Conservation (phyloP, 2,329 filamentous ascomycete species). For the Hypoxylon sp. region DNA sequence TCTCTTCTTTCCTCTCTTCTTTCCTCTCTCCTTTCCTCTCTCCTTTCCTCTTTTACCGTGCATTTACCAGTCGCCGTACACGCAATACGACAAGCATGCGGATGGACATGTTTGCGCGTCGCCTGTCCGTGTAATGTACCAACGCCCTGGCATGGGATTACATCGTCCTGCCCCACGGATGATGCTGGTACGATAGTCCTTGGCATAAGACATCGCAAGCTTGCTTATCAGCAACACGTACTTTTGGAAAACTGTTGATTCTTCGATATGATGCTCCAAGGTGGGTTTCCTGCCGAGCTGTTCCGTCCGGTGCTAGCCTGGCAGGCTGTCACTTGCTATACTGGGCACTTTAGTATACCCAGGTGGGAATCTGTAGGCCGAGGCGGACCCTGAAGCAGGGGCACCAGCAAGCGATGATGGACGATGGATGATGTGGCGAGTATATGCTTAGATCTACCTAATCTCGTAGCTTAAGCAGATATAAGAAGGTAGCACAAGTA, state of each 20-base stretch:
- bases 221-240: slow-evolving; percentile 28
- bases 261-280: slow-evolving; percentile 8
- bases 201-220: slow-evolving; percentile 30
- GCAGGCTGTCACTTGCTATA: slow-evolving; percentile 2
- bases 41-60: too few relatives aligned
- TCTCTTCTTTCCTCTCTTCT: too few relatives aligned
- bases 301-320: slow-evolving; percentile 22
- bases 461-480: slow-evolving; percentile 10
- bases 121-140: too few relatives aligned
- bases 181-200: slow-evolving; percentile 30
- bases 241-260: slow-evolving; percentile 9
- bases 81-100: slow-evolving; percentile 25
- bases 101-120: slow-evolving; percentile 35
- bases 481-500: slow-evolving; percentile 11
- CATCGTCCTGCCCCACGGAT: slow-evolving; percentile 35
- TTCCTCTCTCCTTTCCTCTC: too few relatives aligned
- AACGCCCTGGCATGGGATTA: slow-evolving; percentile 30
- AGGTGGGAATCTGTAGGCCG: slow-evolving; percentile 5
- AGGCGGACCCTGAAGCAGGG: not conserved
- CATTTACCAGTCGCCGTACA: slow-evolving; percentile 5
- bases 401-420: slow-evolving; percentile 4
- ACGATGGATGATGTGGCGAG: too few relatives aligned
- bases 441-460: too few relatives aligned
- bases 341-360: not conserved
- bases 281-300: slow-evolving; percentile 11